phyloP scores from a whole-genome alignment of 1,284 basidiomycete genomes.

The Taiwanofungus camphoratus region DNA sequence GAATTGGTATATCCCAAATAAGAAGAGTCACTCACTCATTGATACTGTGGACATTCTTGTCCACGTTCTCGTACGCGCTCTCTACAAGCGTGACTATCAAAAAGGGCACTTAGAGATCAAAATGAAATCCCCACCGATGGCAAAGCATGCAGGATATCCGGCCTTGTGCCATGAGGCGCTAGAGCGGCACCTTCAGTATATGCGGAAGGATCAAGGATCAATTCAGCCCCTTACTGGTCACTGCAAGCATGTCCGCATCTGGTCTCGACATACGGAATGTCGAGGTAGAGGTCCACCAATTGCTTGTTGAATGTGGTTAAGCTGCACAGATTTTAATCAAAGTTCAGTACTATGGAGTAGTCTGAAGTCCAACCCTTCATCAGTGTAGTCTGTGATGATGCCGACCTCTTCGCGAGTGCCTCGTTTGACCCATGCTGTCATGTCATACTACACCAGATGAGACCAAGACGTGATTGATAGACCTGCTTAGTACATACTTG shows the following conservation, averaged over 20 bases:
- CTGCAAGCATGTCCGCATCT: slow-evolving; percentile 94
- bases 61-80: slow-evolving; percentile 67
- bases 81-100: slow-evolving; percentile 37
- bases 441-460: slow-evolving; percentile 63
- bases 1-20: slow-evolving; percentile 7
- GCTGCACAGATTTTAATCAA: slow-evolving; percentile 32
- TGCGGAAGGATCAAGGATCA: slow-evolving; percentile 16
- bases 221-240: slow-evolving; percentile 60
- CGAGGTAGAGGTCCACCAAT: slow-evolving; percentile 73
- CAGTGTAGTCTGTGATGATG: slow-evolving; percentile 85
- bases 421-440: slow-evolving; percentile 94
- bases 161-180: slow-evolving; percentile 84
- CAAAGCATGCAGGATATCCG: slow-evolving; percentile 80
- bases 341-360: neutral
- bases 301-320: slow-evolving; percentile 77
- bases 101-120: slow-evolving; percentile 11
- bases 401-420: slow-evolving; percentile 87
- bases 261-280: slow-evolving; percentile 74
- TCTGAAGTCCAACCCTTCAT: slow-evolving; percentile 42
- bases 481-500: slow-evolving; percentile 45
- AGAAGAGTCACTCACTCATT: slow-evolving; percentile 56
- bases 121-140: slow-evolving; percentile 53
- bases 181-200: slow-evolving; percentile 18
- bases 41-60: slow-evolving; percentile 77
- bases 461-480: slow-evolving; percentile 14